Percentiles rank a stretch among this genome's conserved stretches.
phyloP scores from a whole-genome alignment of 108 stramenopile genomes.

The Cylindrotheca closterium region DNA sequence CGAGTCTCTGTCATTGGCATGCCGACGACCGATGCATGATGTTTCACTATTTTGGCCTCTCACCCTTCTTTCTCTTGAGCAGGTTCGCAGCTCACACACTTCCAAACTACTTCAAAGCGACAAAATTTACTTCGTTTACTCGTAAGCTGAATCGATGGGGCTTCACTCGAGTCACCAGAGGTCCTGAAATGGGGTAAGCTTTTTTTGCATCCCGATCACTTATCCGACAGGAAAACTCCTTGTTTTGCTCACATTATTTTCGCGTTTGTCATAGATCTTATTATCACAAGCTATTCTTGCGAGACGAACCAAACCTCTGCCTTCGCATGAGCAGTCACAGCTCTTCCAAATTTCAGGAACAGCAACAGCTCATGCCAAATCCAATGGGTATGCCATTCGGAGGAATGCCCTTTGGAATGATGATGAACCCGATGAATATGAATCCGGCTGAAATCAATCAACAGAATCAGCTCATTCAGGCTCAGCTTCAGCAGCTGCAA shows the following conservation, averaged over 20 bases:
- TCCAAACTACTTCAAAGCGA: conserved; percentile 85
- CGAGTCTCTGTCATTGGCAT: background rate
- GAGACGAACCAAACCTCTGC: conserved; percentile 44
- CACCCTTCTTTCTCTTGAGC: conserved; percentile 1
- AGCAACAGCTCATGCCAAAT: conserved; percentile 26
- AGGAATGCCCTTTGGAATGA: conserved; percentile 25
- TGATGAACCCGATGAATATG: conserved; percentile 23
- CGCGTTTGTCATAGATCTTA: conserved; percentile 25
- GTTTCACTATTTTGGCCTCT: background rate
- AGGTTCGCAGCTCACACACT: conserved; percentile 59
- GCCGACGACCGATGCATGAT: background rate
- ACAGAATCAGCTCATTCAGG: conserved; percentile 40
- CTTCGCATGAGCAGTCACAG: conserved; percentile 54
- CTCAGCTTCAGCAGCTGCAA: conserved; percentile 46
- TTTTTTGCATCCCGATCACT: conserved; percentile 21
- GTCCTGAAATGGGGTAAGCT: conserved; percentile 51
- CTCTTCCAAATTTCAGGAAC: conserved; percentile 37
- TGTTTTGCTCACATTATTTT: background rate
- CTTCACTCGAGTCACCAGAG: conserved; percentile 55
- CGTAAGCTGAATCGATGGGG: conserved; percentile 64
- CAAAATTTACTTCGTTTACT: conserved; percentile 83
- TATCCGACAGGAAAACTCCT: too few species aligned
- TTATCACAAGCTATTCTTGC: conserved; percentile 51
- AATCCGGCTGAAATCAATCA: conserved; percentile 28
- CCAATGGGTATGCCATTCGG: conserved; percentile 29